Base-by-base conservation (phyloP, 129 eudicot species). In the Flaveria linearis region DNA sequence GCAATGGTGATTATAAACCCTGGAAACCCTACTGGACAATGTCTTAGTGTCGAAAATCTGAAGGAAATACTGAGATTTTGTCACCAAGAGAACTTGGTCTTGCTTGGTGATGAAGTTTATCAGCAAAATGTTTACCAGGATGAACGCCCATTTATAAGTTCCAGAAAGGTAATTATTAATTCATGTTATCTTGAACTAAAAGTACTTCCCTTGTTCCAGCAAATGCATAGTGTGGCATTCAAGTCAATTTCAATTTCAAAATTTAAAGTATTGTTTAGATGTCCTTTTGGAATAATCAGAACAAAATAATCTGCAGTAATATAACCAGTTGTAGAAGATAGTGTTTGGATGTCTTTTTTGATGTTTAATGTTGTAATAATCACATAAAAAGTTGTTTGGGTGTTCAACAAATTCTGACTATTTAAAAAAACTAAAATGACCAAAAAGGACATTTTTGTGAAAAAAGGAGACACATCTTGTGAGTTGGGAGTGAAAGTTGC, bases 1-100 rank as follows among this genome's bases (percentile, higher is more conserved):
- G 98, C 96, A 5, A 92, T 95, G 99, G 99, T 95, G 83, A 95
- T 95, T 65, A 95, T 95, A 78, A 95, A 95, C 88, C 99, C 99
- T 65, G 99, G 99, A 68, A 95, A 95, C 71, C 99, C 99, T 4
- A 95, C 99, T 7, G 99, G 99, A 49, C 97, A 95, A 65, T 95
- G 99, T 80, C 97, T 95, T 47, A 91, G 97, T 45, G 83, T 57
- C 52, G 88, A 92, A 25, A 95, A 95, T 77, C 89, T 95, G 67
- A 76, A 82, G 49, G 89, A 91, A 53, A 84, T 95, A 47, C 68
- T 95, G 74, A 75, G 57, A 23, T 95, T 89, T 83, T 95, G 99
- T 75, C 60, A 85, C 88, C 90, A 87, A 73, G 91, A 95, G 84
- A 89, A 84, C 36, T 73, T 95, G 76, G 99, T 85, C 43, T 84